Percentiles rank a stretch among this genome's conserved stretches.
Evolutionary conservation across 2,329 filamentous ascomycete species (phyloP).

Genomic region (Penicillium vulpinum): DNA sequence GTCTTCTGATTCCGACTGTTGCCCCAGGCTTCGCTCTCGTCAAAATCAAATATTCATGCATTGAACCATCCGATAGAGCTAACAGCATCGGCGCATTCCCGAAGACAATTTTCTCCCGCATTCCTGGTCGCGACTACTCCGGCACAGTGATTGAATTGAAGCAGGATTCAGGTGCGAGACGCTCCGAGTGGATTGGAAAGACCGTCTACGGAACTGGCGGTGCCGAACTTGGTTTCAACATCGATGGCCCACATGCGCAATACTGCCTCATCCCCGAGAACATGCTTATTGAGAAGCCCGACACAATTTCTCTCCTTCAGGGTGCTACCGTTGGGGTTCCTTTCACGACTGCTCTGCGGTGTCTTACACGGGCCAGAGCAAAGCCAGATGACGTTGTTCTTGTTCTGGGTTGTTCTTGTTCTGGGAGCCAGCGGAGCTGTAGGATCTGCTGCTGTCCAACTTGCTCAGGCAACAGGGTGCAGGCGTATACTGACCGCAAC

Average conservation of each 20-base stretch:
- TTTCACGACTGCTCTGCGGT: conserved; percentile 28
- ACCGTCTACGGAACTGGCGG: conserved; percentile 34
- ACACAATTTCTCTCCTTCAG: conserved; percentile 21
- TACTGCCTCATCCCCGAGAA: conserved; percentile 23
- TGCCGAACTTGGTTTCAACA: conserved; percentile 23
- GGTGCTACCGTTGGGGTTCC: conserved; percentile 32
- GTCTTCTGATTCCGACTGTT: conserved; percentile 18
- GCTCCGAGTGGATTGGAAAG: conserved; percentile 22
- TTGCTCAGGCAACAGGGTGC: conserved; percentile 27
- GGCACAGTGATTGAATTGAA: conserved; percentile 27
- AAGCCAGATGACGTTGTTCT: conserved; percentile 28
- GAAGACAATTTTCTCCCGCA: conserved; percentile 26
- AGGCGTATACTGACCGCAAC: conserved; percentile 26
- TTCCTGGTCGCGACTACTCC: conserved; percentile 37
- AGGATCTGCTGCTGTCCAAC: conserved; percentile 26
- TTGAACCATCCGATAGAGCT: conserved; percentile 33
- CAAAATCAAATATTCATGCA: conserved; percentile 28
- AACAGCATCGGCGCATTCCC: conserved; percentile 36
- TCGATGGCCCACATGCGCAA: conserved; percentile 30
- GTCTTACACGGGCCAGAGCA: conserved; percentile 21
- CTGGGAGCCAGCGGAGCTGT: conserved; percentile 30
- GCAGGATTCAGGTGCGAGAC: conserved; percentile 5
- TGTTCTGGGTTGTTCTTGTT: too few species aligned
- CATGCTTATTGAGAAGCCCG: conserved; percentile 23
- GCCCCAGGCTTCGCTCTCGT: conserved; percentile 26